Conservation (phyloP, 1,139 yeast genomes). For the Tardiomyces depauwii region DNA sequence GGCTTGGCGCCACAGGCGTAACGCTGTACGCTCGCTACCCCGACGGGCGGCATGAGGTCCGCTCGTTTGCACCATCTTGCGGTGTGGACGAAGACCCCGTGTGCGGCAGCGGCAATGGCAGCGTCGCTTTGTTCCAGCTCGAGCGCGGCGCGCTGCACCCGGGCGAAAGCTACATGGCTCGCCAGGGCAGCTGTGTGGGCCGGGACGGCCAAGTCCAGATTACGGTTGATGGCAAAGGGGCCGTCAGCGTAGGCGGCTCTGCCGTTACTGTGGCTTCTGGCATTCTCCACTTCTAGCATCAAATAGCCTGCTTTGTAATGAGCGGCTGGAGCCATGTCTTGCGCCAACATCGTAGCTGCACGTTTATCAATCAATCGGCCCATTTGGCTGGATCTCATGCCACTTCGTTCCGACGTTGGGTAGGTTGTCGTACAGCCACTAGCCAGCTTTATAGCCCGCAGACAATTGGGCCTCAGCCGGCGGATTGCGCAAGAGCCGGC, state of each 20-base stretch:
- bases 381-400: too few species aligned
- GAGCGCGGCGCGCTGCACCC: not conserved
- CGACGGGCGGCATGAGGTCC: too few species aligned
- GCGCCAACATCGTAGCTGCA: not conserved
- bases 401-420: too few species aligned
- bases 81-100: conserved; percentile 13
- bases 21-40: conserved; percentile 1
- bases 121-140: conserved; percentile 8
- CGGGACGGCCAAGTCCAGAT: conserved; percentile 2
- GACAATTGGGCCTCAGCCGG: too few species aligned
- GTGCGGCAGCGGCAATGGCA: conserved; percentile 15
- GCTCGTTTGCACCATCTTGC: conserved; percentile 8
- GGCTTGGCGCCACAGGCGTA: not conserved
- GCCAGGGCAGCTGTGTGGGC: conserved; percentile 9
- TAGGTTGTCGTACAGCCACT: too few species aligned
- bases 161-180: conserved; percentile 3
- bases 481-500: too few species aligned
- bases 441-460: too few species aligned
- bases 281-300: not conserved
- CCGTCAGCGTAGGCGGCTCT: not conserved
- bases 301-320: not conserved
- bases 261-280: not conserved
- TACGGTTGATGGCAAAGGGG: not conserved
- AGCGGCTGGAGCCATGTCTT: not conserved
- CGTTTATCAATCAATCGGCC: too few species aligned